Evolutionary conservation across 345 rosid species (phyloP), one percentile per base, ranked within the genome.

Genomic region (Rhodomyrtus tomentosa): DNA sequence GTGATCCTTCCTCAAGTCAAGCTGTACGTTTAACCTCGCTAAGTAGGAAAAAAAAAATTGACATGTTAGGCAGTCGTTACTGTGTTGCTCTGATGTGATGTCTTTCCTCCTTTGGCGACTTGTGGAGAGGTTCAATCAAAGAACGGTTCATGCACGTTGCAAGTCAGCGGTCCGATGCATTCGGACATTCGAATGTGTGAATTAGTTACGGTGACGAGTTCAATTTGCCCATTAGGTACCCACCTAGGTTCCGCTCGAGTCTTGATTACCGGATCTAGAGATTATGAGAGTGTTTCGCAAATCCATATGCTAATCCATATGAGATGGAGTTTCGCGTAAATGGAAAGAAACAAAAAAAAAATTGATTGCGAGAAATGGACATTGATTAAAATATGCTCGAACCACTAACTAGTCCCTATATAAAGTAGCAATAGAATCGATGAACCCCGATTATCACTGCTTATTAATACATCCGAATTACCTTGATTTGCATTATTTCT

Each of bases 171-270:
- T 27, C 73, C 21, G 36, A 29, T 13, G 73, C 73, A 27, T 18
- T 4, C 10, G 38, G 29, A 59, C 40, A 13, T 58, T 32, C 20
- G 38, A 42, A 42, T 16, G 11, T 16, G 74, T 32, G 74, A 62
- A 32, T 62, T 62, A 62, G 18, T 21, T 5, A 16, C 22, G 11
- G 11, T 21, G 74, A 1, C 3, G 29, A 59, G 40, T 15, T 62
- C 22, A 8, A 62, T 62, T 62, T 62, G 11, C 36, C 29, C 1
- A 29, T 16, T 16, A 18, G 74, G 74, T 16, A 62, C 40, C 73
- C 0, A 0, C 0, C 10, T 59, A 14, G 21, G 21, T 29, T 29
- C 29, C 4, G 73, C 21, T 59, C 0, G 10, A 59, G 38, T 18
- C 21, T 59, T 59, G 73, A 59, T 27, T 29, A 29, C 18, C 0